A percentile compares a stretch with the other conserved stretches of the same genome.
phyloP scores from a whole-genome alignment of 139 green algal genomes.

The Asterochloris sp. region DNA sequence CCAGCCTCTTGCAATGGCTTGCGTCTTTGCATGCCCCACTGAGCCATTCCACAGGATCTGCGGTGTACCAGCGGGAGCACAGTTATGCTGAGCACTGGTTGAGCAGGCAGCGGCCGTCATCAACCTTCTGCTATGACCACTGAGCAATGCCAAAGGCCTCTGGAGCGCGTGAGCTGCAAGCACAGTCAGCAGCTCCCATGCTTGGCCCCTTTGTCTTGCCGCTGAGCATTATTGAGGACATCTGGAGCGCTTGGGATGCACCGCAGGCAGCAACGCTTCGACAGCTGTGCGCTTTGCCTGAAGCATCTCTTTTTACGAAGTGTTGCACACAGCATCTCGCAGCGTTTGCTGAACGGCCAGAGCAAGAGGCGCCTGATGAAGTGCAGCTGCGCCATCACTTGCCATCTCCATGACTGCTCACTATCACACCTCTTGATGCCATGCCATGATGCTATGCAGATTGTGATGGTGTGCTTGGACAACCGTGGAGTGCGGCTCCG shows the following conservation, averaged over 20 bases:
- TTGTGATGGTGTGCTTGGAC: slow-evolving; percentile 37
- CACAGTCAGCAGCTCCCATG: no score
- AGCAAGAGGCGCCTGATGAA: not conserved
- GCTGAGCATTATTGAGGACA: no score
- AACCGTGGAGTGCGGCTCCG: slow-evolving; percentile 36
- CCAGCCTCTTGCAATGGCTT: not conserved
- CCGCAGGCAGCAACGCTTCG: no score
- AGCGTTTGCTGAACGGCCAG: not conserved
- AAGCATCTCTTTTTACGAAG: not conserved
- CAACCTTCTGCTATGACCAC: no score
- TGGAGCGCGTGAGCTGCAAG: no score
- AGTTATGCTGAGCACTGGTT: not conserved
- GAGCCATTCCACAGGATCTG: not conserved
- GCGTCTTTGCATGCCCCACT: not conserved
- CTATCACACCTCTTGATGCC: not conserved
- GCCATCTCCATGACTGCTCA: not conserved
- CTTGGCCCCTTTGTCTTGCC: no score
- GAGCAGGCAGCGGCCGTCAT: no score
- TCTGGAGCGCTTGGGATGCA: no score
- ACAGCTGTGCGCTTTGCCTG: no score
- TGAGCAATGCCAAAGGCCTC: no score
- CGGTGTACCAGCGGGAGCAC: not conserved
- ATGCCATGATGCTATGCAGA: slow-evolving; percentile 20
- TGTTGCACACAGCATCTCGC: not conserved
- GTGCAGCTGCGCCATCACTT: not conserved